Conservation (phyloP, 352 stramenopile genomes). For the Lagenidium giganteum region DNA sequence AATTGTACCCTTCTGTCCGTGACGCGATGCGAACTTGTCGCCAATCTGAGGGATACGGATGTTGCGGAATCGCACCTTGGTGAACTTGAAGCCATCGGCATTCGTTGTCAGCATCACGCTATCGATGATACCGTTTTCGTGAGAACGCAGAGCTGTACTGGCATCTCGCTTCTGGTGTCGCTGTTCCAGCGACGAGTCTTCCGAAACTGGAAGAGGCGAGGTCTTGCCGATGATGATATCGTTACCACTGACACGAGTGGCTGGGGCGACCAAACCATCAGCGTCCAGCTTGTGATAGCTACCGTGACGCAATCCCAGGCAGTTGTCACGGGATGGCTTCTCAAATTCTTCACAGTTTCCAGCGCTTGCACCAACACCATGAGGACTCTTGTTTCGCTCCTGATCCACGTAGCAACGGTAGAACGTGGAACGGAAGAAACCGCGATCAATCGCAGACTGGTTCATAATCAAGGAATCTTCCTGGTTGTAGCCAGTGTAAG, state of each 20-base stretch:
- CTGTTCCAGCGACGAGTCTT: slow-evolving; percentile 78
- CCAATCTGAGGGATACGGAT: slow-evolving; percentile 98
- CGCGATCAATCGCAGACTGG: slow-evolving; percentile 98
- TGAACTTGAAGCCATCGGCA: slow-evolving; percentile 96
- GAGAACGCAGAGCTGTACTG: slow-evolving; percentile 95
- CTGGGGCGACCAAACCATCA: slow-evolving; percentile 96
- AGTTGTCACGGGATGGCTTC: slow-evolving; percentile 94
- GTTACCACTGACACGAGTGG: slow-evolving; percentile 95
- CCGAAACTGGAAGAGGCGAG: slow-evolving; percentile 79
- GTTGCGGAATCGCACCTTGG: slow-evolving; percentile 98
- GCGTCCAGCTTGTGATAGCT: slow-evolving; percentile 99
- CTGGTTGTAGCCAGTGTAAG: slow-evolving; percentile 96
- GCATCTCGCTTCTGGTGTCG: slow-evolving; percentile 96
- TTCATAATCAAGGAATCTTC: slow-evolving; percentile 99
- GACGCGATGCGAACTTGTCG: slow-evolving; percentile 97
- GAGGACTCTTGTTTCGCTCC: slow-evolving; percentile 82
- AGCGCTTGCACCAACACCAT: slow-evolving; percentile 49
- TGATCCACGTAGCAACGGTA: slow-evolving; percentile 98
- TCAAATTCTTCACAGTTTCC: slow-evolving; percentile 93
- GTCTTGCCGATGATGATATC: slow-evolving; percentile 99
- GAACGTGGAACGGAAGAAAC: slow-evolving; percentile 99
- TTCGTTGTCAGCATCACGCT: slow-evolving; percentile 99
- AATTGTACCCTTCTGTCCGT: slow-evolving; percentile 93
- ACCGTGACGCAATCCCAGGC: slow-evolving; percentile 91
- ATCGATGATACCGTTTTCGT: slow-evolving; percentile 99